Base-by-base conservation (phyloP, 1,284 basidiomycete species). In the Gomphus sp. region DNA sequence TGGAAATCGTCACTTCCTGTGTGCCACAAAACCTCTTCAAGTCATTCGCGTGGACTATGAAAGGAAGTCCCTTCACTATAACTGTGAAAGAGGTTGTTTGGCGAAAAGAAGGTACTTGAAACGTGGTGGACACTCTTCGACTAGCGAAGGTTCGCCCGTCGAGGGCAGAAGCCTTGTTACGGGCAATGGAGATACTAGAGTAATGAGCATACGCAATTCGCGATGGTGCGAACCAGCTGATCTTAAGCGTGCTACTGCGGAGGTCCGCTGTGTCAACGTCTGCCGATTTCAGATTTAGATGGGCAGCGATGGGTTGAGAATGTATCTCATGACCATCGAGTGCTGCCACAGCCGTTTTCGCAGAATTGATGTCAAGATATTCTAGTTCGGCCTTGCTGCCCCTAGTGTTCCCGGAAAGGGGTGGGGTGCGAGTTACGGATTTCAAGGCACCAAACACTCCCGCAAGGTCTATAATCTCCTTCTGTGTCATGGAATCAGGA, bases 171-270 rank as follows among this genome's bases (percentile, higher is more conserved):
- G 67, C 72, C 56, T 73, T 72, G 9, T 63, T 56, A 61, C 77
- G 79, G 10, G 76, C 77, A 11, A 59, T 55, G 3, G 69, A 66
- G 11, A 79, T 69, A 3, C 66, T 72, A 1, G 67, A 37, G 62
- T 76, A 81, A 61, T 72, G 72, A 16, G 67, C 70, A 76, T 76
- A 80, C 2, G 71, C 77, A 10, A 64, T 66, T 41, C 66, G 62
- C 52, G 65, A 70, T 0, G 77, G 73, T 25, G 72, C 68, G 33
- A 71, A 70, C 77, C 78, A 81, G 37, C 64, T 65, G 9, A 74
- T 49, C 58, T 67, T 72, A 52, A 74, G 63, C 45, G 68, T 67
- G 39, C 66, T 69, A 59, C 64, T 65, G 45, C 62, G 57, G 25
- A 63, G 55, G 37, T 61, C 64, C 44, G 61, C 62, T 10, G 60